phyloP scores from a whole-genome alignment of 257 asterid species.

The Cruciata laevipes region DNA sequence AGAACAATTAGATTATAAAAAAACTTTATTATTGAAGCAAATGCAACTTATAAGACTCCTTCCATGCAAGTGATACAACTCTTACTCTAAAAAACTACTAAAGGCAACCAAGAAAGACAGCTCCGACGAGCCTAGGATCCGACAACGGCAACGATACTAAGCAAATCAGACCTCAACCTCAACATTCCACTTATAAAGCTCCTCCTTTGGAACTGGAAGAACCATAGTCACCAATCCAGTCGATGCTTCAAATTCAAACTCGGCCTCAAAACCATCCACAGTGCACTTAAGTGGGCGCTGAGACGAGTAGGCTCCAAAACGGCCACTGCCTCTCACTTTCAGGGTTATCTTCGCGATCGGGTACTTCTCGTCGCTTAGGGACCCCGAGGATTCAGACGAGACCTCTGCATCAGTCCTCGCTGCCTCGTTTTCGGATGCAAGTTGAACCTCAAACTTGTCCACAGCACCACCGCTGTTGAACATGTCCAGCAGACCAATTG shows the following conservation, averaged over 20 bases:
- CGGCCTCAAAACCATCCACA: constrained; percentile 36
- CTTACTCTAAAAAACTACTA: background rate
- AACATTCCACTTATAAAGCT: constrained; percentile 63
- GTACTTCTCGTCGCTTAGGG: constrained; percentile 19
- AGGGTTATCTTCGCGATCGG: constrained; percentile 43
- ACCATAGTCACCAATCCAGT: constrained; percentile 52
- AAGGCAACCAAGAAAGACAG: background rate
- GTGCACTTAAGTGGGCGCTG: constrained; percentile 55
- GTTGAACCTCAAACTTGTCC: constrained; percentile 48
- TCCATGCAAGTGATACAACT: background rate
- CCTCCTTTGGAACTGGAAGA: constrained; percentile 43
- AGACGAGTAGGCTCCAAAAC: constrained; percentile 65
- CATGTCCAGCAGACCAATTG: constrained; percentile 90
- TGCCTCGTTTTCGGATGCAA: constrained; percentile 21
- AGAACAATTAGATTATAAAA: no score
- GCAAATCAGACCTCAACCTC: constrained; percentile 44
- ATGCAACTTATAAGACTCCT: background rate
- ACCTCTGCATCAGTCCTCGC: constrained; percentile 20
- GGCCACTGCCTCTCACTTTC: constrained; percentile 76
- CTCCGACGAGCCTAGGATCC: background rate
- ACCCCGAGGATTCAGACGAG: constrained; percentile 10
- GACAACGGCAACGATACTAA: background rate
- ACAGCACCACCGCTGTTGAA: constrained; percentile 82
- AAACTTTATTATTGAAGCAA: background rate
- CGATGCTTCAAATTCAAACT: constrained; percentile 37